phyloP scores from a whole-genome alignment of 2,329 filamentous ascomycete genomes.

The Aspergillus pseudoviridinutans region DNA sequence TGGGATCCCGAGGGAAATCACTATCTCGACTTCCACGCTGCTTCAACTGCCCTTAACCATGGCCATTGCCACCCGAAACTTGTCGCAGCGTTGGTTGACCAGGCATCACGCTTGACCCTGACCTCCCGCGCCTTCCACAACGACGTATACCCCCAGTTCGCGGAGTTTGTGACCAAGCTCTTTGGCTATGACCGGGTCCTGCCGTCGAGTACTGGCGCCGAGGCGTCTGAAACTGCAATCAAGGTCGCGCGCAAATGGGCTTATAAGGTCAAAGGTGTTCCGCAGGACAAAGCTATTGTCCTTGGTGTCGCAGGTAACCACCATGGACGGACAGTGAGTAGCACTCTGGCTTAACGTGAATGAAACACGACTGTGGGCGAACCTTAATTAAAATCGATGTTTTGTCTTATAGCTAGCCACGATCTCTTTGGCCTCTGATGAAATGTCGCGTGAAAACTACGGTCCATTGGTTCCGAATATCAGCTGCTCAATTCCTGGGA shows the following conservation, averaged over 20 bases:
- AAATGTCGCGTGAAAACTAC: conserved; percentile 94
- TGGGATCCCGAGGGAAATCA: conserved; percentile 96
- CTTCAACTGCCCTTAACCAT: conserved; percentile 97
- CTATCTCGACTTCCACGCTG: conserved; percentile 96
- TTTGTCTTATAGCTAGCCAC: conserved; percentile 68
- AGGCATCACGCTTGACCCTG: conserved; percentile 83
- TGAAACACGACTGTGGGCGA: conserved; percentile 1
- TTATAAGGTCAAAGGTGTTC: conserved; percentile 91
- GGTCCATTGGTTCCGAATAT: conserved; percentile 91
- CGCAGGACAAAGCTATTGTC: conserved; percentile 75
- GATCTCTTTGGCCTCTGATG: conserved; percentile 93
- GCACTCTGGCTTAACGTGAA: no score
- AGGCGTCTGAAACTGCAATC: conserved; percentile 92
- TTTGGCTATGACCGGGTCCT: conserved; percentile 98
- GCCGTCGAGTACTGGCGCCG: conserved; percentile 96
- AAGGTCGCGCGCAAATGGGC: conserved; percentile 98
- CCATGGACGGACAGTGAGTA: conserved; percentile 83
- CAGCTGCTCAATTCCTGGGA: conserved; percentile 71
- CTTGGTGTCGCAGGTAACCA: conserved; percentile 89
- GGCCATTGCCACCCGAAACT: conserved; percentile 97
- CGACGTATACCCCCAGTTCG: conserved; percentile 95
- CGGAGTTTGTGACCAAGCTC: conserved; percentile 80
- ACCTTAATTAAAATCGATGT: background rate
- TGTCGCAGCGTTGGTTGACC: conserved; percentile 82
- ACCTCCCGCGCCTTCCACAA: conserved; percentile 97